Evolutionary conservation across 768 basidiomycete species (phyloP), one percentile per base, ranked within the genome.

Genomic region (Dioszegia hungarica): DNA sequence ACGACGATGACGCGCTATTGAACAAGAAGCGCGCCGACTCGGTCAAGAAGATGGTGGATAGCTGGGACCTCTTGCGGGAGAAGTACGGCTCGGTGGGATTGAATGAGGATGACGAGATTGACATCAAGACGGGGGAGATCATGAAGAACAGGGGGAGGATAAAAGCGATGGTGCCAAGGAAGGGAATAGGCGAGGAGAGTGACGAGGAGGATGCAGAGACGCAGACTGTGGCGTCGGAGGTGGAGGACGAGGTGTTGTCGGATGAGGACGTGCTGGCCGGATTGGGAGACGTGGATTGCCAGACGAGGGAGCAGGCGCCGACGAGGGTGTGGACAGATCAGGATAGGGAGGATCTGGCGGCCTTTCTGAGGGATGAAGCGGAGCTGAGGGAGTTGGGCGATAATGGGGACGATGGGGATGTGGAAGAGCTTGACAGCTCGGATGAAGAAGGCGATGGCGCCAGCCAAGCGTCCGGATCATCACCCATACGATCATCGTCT

Each of bases 21-120:
- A 22, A 51, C 31, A 22, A 8, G 22, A 47, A 60, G 24, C 57
- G 67, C 27, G 37, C 43, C n/a, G 58, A 64, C 43, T 72, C 70
- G 0, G 49, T 48, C 3, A 31, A 47, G 15, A 51, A 55, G 34
- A 52, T 72, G 8, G 41, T 50, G 12, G 38, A 45, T 2, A 53
- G 54, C 8, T 72, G 67, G 67, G 65, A 65, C 3, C 45, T 48
- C n/a, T 28, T 72, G 4, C 27, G 43, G 11, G 67, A 69, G 38
- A 69, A 66, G 44, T 69, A 67, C 43, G 59, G 59, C 12, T 34
- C 49, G 20, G 47, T 69, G 12, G 25, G 33, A 4, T 39, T 58
- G 36, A 63, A 72, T 20, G 67, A 69, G 11, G 70, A 72, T 40
- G 70, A 72, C 48, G 70, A 72, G 45, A 61, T 72, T 37, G 65